These are phyloP conservation scores for Aspergillus kassunensis DNA, from an alignment of 495 filamentous ascomycete genomes.

Conservation along the genomic window DNA sequence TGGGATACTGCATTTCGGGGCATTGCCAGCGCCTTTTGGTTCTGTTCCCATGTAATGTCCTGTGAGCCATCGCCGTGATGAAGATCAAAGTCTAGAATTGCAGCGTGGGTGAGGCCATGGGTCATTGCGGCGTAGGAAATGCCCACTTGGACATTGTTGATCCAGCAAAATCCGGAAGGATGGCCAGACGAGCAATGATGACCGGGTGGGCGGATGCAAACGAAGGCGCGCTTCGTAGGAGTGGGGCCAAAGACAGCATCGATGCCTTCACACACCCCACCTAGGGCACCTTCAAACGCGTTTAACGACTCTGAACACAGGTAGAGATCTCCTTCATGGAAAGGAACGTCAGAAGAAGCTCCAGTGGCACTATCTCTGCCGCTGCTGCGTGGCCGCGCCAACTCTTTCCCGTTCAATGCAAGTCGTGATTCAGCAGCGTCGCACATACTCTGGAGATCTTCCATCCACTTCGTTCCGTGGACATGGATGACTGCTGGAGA, in stretches of 20 bases:
- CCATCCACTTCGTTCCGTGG: constrained; percentile 86
- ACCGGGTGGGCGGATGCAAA: constrained; percentile 79
- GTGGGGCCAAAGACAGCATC: constrained; percentile 72
- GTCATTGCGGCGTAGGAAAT: constrained; percentile 81
- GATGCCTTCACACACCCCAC: constrained; percentile 85
- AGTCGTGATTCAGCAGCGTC: constrained; percentile 69
- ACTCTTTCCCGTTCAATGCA: constrained; percentile 68
- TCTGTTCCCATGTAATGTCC: constrained; percentile 84
- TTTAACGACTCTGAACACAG: constrained; percentile 78
- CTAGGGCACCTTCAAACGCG: constrained; percentile 84
- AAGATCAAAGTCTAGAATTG: constrained; percentile 94
- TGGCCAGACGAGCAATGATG: constrained; percentile 87
- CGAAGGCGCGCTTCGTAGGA: constrained; percentile 65
- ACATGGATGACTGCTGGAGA: constrained; percentile 74
- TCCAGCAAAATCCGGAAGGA: constrained; percentile 96
- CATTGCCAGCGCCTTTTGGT: constrained; percentile 52
- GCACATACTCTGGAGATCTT: constrained; percentile 82
- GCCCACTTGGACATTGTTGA: constrained; percentile 97
- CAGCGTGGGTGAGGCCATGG: constrained; percentile 86
- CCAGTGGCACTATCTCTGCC: constrained; percentile 31
- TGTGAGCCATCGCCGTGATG: constrained; percentile 97
- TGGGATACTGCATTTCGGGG: constrained; percentile 63
- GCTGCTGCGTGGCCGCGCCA: constrained; percentile 55
- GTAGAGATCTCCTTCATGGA: constrained; percentile 87
- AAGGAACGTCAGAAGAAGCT: constrained; percentile 38